A percentile compares a stretch with the other conserved stretches of the same genome.
Conservation (phyloP, 345 rosid species). For the Combretum micranthum region DNA sequence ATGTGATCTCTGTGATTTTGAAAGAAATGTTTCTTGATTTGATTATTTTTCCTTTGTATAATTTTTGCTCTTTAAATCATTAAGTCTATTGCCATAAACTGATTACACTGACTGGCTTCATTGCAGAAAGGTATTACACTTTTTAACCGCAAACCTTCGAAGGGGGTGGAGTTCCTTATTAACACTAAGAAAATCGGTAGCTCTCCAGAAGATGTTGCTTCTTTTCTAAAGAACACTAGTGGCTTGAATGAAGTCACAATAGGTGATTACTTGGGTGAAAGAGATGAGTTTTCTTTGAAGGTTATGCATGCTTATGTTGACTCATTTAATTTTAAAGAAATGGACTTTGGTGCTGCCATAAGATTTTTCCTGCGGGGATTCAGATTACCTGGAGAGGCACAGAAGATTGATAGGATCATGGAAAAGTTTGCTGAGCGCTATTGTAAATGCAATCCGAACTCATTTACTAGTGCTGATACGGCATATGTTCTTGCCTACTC, state of each 20-base stretch:
- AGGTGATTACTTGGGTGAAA: constrained; percentile 96
- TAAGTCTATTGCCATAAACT: constrained; percentile 5
- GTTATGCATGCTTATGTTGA: constrained; percentile 98
- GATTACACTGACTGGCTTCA: constrained; percentile 24
- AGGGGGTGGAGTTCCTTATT: constrained; percentile 81
- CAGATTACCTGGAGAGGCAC: constrained; percentile 97
- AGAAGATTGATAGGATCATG: constrained; percentile 96
- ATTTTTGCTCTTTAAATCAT: background rate
- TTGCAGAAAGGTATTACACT: constrained; percentile 88
- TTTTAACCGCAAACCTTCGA: constrained; percentile 83
- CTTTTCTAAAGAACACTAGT: constrained; percentile 60
- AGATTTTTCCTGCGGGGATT: constrained; percentile 90
- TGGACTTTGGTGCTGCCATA: constrained; percentile 82
- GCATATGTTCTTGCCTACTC: constrained; percentile 96
- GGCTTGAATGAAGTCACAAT: constrained; percentile 79
- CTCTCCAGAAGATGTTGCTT: constrained; percentile 78
- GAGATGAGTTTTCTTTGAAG: constrained; percentile 82
- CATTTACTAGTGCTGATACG: constrained; percentile 93
- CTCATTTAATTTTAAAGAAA: constrained; percentile 75
- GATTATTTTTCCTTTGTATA: background rate
- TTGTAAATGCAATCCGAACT: constrained; percentile 84
- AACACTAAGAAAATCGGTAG: constrained; percentile 63
- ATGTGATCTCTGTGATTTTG: too few species aligned
- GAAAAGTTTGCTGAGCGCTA: constrained; percentile 97
- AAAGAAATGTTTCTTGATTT: background rate